Conservation (phyloP, 2,329 filamentous ascomycete species). For the Neoscytalidium dimidiatum region DNA sequence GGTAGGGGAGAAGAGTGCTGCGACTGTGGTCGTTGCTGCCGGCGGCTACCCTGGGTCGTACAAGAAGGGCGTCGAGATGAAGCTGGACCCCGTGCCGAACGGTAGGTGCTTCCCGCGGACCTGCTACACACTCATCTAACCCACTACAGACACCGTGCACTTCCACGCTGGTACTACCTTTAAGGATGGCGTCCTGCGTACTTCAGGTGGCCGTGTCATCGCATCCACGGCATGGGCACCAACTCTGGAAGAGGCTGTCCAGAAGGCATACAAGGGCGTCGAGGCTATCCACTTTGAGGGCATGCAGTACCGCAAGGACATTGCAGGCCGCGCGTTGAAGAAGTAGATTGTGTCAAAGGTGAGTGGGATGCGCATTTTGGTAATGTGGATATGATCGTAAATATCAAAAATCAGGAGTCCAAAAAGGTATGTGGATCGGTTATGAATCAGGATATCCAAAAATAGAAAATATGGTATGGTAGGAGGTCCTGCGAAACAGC, state of each 20-base stretch:
- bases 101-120: constrained; percentile 30
- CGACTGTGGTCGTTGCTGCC: constrained; percentile 91
- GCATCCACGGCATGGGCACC: constrained; percentile 80
- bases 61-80: constrained; percentile 71
- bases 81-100: constrained; percentile 54
- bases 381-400: not conserved
- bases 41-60: constrained; percentile 86
- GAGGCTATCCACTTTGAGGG: constrained; percentile 78
- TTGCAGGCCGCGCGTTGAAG: constrained; percentile 61
- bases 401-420: constrained; percentile 11
- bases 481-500: not conserved
- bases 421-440: constrained; percentile 14
- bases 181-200: constrained; percentile 64
- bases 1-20: constrained; percentile 65
- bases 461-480: constrained; percentile 2
- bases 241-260: constrained; percentile 78
- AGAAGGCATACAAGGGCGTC: constrained; percentile 84
- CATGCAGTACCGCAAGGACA: constrained; percentile 92
- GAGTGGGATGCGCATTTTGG: not conserved
- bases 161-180: constrained; percentile 90
- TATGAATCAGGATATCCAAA: constrained; percentile 12
- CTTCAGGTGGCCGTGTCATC: constrained; percentile 87
- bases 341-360: constrained; percentile 20
- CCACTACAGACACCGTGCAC: constrained; percentile 59
- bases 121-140: not conserved